Percentiles rank a stretch among this genome's conserved stretches.
Evolutionary conservation across 164 flowering plant species (phyloP).

Genomic region (Dillenia turbinata): DNA sequence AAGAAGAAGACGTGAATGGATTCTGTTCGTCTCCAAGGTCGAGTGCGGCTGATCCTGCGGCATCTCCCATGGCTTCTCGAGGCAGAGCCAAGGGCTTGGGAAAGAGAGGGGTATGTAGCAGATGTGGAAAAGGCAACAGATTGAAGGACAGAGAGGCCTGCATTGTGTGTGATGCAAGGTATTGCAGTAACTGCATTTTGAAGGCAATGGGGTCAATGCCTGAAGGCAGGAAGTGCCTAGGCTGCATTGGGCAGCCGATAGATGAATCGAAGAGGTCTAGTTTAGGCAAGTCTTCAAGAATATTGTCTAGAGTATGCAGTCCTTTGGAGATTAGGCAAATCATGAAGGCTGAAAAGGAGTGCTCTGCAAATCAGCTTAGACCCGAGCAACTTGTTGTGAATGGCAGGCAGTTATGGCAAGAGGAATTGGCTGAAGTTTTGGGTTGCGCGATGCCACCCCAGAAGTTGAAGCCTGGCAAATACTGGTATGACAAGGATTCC

Average conservation of each 20-base stretch:
- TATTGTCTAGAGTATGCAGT: constrained; percentile 36
- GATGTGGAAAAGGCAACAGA: constrained; percentile 41
- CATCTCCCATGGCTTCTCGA: constrained; percentile 17
- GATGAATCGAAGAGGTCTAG: constrained; percentile 38
- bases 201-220: constrained; percentile 75
- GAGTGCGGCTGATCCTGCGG: constrained; percentile 3
- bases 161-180: constrained; percentile 45
- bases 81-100: constrained; percentile 1
- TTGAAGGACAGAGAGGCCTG: constrained; percentile 45
- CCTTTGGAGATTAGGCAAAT: constrained; percentile 53
- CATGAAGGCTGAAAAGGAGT: constrained; percentile 55
- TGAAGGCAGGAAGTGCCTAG: constrained; percentile 56
- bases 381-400: constrained; percentile 52
- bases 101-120: constrained; percentile 29
- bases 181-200: constrained; percentile 46
- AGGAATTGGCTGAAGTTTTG: constrained; percentile 41
- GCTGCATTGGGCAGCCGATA: constrained; percentile 49
- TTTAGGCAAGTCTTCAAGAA: constrained; percentile 44
- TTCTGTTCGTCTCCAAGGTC: constrained; percentile 15
- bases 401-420: constrained; percentile 35
- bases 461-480: constrained; percentile 49
- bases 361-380: constrained; percentile 46
- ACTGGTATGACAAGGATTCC: constrained; percentile 63
- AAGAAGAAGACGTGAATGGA: constrained; percentile 2
- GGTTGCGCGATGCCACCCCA: constrained; percentile 40